Evolutionary conservation across 441 rosid genomes (phyloP).

Genomic region (Erodium texanum): DNA sequence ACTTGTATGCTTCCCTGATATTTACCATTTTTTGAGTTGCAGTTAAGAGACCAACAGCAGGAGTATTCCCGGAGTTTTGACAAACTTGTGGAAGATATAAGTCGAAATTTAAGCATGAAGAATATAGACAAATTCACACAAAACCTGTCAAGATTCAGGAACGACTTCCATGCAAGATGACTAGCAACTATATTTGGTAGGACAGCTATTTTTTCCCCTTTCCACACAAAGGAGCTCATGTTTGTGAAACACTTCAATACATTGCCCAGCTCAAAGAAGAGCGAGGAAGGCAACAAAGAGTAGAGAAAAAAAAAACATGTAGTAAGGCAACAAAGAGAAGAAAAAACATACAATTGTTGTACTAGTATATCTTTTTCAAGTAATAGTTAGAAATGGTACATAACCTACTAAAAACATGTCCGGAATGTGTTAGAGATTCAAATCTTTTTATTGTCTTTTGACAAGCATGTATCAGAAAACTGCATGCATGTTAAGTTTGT

Average conservation of each 20-base stretch:
- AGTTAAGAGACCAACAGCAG: constrained; percentile 70
- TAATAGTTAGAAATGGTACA: too few species aligned
- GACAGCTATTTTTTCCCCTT: background rate
- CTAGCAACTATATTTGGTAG: background rate
- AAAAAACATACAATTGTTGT: too few species aligned
- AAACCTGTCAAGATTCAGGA: constrained; percentile 68
- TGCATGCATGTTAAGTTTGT: too few species aligned
- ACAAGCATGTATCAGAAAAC: too few species aligned
- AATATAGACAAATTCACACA: constrained; percentile 96
- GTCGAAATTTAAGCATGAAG: constrained; percentile 73
- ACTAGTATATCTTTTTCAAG: too few species aligned
- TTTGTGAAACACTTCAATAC: background rate
- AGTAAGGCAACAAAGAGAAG: too few species aligned
- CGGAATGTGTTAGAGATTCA: too few species aligned
- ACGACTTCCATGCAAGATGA: constrained; percentile 23
- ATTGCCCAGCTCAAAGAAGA: background rate
- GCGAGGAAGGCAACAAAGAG: too few species aligned
- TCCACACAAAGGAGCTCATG: background rate
- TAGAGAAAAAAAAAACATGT: too few species aligned
- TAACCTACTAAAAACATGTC: too few species aligned
- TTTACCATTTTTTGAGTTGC: constrained; percentile 11
- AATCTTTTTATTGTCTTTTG: too few species aligned
- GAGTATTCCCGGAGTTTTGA: constrained; percentile 77
- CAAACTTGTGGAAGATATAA: constrained; percentile 81
- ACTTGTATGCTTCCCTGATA: too few species aligned